Evolutionary conservation across 331 rosid genomes (phyloP).

Genomic region (Cydonia oblonga): DNA sequence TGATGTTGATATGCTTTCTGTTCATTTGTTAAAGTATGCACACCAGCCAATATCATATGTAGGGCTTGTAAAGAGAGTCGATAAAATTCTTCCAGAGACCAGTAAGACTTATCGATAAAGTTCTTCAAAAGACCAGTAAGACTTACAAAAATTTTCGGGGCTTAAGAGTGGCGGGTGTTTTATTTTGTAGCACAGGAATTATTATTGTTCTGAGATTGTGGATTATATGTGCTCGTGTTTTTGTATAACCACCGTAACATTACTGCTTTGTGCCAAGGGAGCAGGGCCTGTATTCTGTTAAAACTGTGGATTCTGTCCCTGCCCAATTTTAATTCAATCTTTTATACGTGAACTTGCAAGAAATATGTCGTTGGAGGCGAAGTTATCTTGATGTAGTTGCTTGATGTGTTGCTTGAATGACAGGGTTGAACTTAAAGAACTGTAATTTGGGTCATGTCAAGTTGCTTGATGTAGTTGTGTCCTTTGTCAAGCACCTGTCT

Average conservation of each 20-base stretch:
- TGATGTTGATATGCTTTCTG: conserved; percentile 26
- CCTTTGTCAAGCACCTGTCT: too few species aligned
- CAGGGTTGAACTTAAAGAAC: too few species aligned
- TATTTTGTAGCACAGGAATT: conserved; percentile 18
- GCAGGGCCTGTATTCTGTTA: not conserved
- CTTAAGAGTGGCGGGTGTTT: conserved; percentile 27
- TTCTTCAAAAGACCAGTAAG: conserved; percentile 1
- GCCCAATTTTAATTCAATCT: not conserved
- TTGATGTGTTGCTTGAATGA: too few species aligned
- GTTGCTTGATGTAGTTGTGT: too few species aligned
- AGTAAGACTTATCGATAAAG: not conserved
- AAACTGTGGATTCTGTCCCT: not conserved
- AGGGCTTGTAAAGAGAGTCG: conserved; percentile 28
- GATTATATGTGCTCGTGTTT: conserved; percentile 1
- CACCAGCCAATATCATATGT: conserved; percentile 20
- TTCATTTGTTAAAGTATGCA: conserved; percentile 3
- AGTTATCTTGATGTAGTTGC: too few species aligned
- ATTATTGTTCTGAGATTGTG: conserved; percentile 19
- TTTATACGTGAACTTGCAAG: not conserved
- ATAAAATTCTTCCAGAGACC: conserved; percentile 25
- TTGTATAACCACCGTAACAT: not conserved
- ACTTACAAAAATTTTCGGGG: conserved; percentile 13
- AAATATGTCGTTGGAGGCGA: not conserved
- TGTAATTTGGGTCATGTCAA: too few species aligned
- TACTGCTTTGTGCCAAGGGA: conserved; percentile 7